Evolutionary conservation across 306 rosid genomes (phyloP).

Genomic region (Medicago lupulina): DNA sequence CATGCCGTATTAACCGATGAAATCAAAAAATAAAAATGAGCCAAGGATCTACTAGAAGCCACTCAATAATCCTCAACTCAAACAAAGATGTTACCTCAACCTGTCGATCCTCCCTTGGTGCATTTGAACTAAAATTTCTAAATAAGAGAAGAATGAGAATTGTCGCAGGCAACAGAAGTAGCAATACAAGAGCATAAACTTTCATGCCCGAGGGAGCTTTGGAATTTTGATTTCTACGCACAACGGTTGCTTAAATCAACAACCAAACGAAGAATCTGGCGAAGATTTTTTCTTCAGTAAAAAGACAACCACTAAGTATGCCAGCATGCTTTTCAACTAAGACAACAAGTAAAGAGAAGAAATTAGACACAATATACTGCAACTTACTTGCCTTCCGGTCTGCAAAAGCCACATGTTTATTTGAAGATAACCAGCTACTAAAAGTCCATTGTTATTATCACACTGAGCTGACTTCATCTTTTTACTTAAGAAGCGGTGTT

Average conservation of each 20-base stretch:
- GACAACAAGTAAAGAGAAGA: slow-evolving; percentile 5
- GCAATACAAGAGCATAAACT: background rate
- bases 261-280: background rate
- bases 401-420: slow-evolving; percentile 35
- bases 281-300: background rate
- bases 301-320: slow-evolving; percentile 2
- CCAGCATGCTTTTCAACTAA: slow-evolving; percentile 4
- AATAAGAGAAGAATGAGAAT: background rate
- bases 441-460: slow-evolving; percentile 34
- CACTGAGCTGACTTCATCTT: slow-evolving; percentile 30
- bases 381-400: slow-evolving; percentile 46
- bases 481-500: slow-evolving; percentile 14
- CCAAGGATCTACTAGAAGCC: background rate
- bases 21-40: background rate
- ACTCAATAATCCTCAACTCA: background rate
- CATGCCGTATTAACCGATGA: background rate
- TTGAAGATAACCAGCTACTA: slow-evolving; percentile 39
- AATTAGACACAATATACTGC: slow-evolving; percentile 14
- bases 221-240: slow-evolving; percentile 11
- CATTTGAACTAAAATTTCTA: slow-evolving; percentile 15
- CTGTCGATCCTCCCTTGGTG: background rate
- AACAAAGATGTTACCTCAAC: background rate
- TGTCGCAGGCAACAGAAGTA: background rate
- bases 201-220: background rate
- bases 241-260: background rate